These are phyloP conservation scores for Pugionium cornutum DNA, from an alignment of 345 rosid species.

Conservation along the genomic window DNA sequence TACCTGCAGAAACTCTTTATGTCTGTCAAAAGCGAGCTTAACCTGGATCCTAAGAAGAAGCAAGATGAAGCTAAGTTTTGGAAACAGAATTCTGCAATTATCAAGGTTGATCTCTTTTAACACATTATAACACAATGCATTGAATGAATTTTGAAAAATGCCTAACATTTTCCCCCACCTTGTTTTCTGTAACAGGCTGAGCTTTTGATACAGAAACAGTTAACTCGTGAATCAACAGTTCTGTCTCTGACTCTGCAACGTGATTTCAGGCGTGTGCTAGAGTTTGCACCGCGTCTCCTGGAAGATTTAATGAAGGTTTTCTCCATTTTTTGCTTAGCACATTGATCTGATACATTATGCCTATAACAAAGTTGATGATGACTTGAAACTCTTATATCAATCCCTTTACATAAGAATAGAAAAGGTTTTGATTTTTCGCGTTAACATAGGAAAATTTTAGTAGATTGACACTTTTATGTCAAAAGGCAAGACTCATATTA, in stretches of 20 bases:
- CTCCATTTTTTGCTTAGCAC: neutral
- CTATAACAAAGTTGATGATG: conserved; percentile 13
- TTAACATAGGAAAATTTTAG: neutral
- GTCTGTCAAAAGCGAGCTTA: conserved; percentile 82
- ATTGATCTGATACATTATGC: conserved; percentile 3
- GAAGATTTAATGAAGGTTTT: conserved; percentile 93
- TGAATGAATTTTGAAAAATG: neutral
- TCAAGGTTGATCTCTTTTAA: conserved; percentile 56
- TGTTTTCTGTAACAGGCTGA: conserved; percentile 57
- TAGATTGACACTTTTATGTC: neutral
- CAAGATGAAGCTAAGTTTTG: conserved; percentile 98
- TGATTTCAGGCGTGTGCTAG: conserved; percentile 79
- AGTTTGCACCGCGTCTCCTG: conserved; percentile 92
- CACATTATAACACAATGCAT: neutral
- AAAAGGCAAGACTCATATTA: neutral
- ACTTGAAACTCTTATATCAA: neutral
- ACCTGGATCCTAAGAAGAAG: conserved; percentile 88
- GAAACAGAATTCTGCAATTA: conserved; percentile 87
- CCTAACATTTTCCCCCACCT: neutral
- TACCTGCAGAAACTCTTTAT: conserved; percentile 80
- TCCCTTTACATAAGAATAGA: neutral
- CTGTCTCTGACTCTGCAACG: conserved; percentile 66
- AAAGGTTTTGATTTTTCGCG: neutral
- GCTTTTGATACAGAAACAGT: conserved; percentile 89
- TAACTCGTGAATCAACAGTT: conserved; percentile 64